These are phyloP conservation scores for Apiospora koreana DNA, from an alignment of 2,329 filamentous ascomycete species.

Conservation along the genomic window DNA sequence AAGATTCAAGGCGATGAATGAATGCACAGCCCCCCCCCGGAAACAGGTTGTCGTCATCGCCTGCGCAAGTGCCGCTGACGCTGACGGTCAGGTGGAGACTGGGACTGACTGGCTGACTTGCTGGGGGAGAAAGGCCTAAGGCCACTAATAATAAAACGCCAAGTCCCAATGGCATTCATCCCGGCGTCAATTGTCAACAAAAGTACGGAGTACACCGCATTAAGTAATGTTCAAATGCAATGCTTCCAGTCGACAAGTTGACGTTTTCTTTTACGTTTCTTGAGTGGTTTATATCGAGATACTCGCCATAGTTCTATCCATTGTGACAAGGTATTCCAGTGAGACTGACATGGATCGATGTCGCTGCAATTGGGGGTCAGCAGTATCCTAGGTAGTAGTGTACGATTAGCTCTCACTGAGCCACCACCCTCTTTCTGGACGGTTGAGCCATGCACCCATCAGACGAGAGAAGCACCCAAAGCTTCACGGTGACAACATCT, in stretches of 20 bases:
- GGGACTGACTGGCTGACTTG: not conserved
- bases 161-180: not conserved
- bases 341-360: not conserved
- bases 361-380: not conserved
- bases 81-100: not conserved
- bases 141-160: not conserved
- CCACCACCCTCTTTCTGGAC: not conserved
- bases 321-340: not conserved
- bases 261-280: not conserved
- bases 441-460: not conserved
- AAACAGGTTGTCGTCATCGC: constrained; percentile 2
- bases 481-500: not conserved
- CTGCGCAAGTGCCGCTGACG: not conserved
- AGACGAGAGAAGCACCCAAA: not conserved
- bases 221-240: too few relatives aligned
- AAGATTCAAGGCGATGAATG: constrained; percentile 6
- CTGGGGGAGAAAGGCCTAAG: not conserved
- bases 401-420: not conserved
- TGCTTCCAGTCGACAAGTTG: not conserved
- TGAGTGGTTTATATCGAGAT: not conserved
- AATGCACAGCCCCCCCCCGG: constrained; percentile 1
- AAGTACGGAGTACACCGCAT: not conserved
- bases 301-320: too few relatives aligned
- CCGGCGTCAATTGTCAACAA: not conserved
- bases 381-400: not conserved